Evolutionary conservation across 2,329 filamentous ascomycete species (phyloP).

Genomic region (Tolypocladium sp.): DNA sequence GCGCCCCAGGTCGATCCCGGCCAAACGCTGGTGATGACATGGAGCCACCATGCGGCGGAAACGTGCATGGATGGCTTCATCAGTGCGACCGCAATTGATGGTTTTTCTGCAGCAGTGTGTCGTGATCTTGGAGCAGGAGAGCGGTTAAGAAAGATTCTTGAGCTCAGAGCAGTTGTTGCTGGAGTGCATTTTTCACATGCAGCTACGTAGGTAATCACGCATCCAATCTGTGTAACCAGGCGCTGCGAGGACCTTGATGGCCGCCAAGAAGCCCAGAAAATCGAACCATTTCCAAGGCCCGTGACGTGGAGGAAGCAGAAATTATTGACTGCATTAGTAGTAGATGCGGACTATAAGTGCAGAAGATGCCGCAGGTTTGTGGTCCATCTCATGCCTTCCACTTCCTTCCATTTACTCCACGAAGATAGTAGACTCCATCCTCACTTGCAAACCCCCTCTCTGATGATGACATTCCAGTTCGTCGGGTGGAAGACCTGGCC

Average conservation of each 20-base stretch:
- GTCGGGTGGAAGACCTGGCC: not conserved
- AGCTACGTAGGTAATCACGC: not conserved
- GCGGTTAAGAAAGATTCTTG: not conserved
- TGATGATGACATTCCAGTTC: not conserved
- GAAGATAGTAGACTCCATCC: no score
- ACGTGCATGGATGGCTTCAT: not conserved
- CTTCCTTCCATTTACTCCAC: no score
- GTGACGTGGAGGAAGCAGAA: no score
- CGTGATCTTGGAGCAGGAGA: not conserved
- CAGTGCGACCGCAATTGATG: not conserved
- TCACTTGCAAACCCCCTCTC: no score
- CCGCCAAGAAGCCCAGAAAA: not conserved
- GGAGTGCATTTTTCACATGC: not conserved
- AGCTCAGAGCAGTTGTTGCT: not conserved
- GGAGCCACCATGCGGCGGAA: not conserved
- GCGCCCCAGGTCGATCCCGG: no score
- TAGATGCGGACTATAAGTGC: no score
- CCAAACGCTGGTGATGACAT: not conserved
- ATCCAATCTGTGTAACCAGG: not conserved
- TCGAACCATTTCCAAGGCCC: not conserved
- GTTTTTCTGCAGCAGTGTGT: not conserved
- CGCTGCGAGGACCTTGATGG: not conserved
- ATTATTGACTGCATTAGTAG: no score
- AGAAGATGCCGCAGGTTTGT: no score
- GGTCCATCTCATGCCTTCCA: no score